Evolutionary conservation across 805 yeast species (phyloP).

Genomic region (Lipomyces starkeyi): DNA sequence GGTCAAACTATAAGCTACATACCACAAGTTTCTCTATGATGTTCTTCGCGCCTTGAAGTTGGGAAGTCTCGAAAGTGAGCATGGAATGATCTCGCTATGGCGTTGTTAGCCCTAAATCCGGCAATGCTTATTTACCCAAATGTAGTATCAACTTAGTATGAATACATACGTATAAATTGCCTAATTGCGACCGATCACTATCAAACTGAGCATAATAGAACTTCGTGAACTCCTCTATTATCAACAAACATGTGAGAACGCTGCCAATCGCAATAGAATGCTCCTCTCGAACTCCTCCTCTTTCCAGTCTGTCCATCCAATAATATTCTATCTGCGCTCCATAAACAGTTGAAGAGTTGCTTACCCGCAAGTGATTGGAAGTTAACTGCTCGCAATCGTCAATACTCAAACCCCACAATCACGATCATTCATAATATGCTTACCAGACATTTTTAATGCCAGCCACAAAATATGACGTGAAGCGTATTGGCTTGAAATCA

Average conservation of each 20-base stretch:
- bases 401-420: background rate
- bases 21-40: slow-evolving; percentile 86
- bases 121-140: background rate
- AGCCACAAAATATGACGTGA: background rate
- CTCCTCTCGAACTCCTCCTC: background rate
- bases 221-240: slow-evolving; percentile 79
- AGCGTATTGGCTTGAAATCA: background rate
- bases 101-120: background rate
- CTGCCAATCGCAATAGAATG: slow-evolving; percentile 14
- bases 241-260: background rate
- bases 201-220: slow-evolving; percentile 96
- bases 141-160: background rate
- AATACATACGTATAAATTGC: slow-evolving; percentile 72
- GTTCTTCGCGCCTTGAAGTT: slow-evolving; percentile 90
- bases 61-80: slow-evolving; percentile 95
- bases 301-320: background rate
- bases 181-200: slow-evolving; percentile 87
- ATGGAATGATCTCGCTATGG: slow-evolving; percentile 85
- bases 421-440: background rate
- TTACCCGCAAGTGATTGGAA: slow-evolving; percentile 42
- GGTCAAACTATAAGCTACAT: slow-evolving; percentile 18
- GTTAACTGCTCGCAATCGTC: slow-evolving; percentile 31
- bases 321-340: background rate
- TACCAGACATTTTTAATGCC: slow-evolving; percentile 9
- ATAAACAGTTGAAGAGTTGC: background rate